Base-by-base conservation (phyloP, 2,329 filamentous ascomycete genomes). In the Pseudogymnoascus sp. region DNA sequence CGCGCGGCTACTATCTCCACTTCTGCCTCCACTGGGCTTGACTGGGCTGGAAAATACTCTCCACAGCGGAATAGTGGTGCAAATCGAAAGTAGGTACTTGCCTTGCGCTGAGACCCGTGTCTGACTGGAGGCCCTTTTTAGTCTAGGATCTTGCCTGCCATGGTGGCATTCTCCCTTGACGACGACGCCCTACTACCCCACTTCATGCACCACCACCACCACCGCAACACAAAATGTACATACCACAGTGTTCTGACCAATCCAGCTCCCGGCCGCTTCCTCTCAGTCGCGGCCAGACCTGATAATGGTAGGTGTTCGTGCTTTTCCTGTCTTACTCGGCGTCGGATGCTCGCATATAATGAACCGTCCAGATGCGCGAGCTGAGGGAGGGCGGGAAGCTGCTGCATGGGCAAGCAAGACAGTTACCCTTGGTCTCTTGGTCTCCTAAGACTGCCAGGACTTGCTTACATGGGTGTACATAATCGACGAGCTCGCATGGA, bases 281-380 rank as follows among this genome's bases (percentile, higher is more conserved):
- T 16, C 24, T 11, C n/a, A 10, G 2, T 29, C 14, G 7, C 47
- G 44, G 44, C 44, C 44, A 31, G 26, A 6, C 47, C 47, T 53
- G 24, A 53, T 53, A 53, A 16, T 53, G 47, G 47, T 31, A 53
- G 47, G 47, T 19, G 47, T 53, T 53, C 47, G 47, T 53, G 47
- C 47, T 53, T 53, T n/a, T 19, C 26, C 47, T 31, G 47, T 53
- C 47, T 53, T 53, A 53, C 47, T 53, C 47, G 47, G 47, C 47
- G 31, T 53, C 47, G 47, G 47, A 31, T 53, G 8, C 26, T 53
- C 24, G 47, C 47, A 53, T 53, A 31, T 53, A 53, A 31, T 29
- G 14, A 31, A 53, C 24, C 2, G 26, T 53, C 47, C 14, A 53
- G 47, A 53, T 53, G 47, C 26, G 47, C 47, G 4, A 31, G 24